Base-by-base conservation (phyloP, 2,329 filamentous ascomycete genomes). In the Aspergillus calidoustus region DNA sequence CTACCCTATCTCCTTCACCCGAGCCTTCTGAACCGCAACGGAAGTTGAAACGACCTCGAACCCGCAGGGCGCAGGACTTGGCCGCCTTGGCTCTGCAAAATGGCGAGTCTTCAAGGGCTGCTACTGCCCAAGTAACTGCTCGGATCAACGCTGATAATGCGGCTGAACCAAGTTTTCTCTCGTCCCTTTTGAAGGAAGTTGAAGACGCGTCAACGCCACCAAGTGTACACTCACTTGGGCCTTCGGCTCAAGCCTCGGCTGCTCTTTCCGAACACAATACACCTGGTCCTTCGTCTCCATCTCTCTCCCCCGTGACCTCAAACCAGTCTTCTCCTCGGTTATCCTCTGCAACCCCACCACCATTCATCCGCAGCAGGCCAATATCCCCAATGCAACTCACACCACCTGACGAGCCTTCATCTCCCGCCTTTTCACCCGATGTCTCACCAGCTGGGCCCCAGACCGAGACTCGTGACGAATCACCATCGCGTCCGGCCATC, bases 171-270 rank as follows among this genome's bases (percentile, higher is more conserved):
- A 93, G 91, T 6, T 94, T 98, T 72, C 83, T 98, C 7, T 91
- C 92, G 25, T 94, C 92, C 0, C 81, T 98, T 7, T 80, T 98
- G 54, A 92, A 91, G 73, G 94, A 98, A 76, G 92, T 98, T 1
- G 93, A 96, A 72, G 83, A 80, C 44, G 82, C 78, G 61, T 73
- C 76, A 50, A 68, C 70, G 58, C 65, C 74, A 38, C 62, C 67
- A 58, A 63, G 73, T 59, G 68, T 69, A 22, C 69, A 68, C 46
- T 71, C 74, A 8, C 67, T 70, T 65, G 72, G 71, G 23, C 72
- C 69, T 19, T 73, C 79, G 8, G 69, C 67, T 49, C 68, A 72
- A 8, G 65, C 71, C 52, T 74, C 72, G 64, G 85, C 70, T 51
- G 71, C 69, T n/a, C 66, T 70, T 19, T 71, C 66, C 30, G 78